A percentile compares a stretch with the other conserved stretches of the same genome.
Conservation (phyloP, 2,329 filamentous ascomycete species). For the Xylariaceae sp. region DNA sequence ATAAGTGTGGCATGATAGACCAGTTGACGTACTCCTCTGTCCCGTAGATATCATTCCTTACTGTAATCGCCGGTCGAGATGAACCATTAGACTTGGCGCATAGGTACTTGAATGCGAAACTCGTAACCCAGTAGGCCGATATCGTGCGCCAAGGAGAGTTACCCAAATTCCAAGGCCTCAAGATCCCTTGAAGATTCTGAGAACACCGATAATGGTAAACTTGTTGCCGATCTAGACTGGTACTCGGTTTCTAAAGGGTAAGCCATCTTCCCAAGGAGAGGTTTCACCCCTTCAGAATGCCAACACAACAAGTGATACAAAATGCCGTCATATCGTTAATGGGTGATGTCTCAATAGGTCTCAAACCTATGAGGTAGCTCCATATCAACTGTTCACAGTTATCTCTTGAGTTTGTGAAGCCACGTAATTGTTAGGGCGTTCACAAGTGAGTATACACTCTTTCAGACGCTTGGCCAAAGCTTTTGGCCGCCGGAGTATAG, state of each 20-base stretch:
- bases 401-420: neutral
- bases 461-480: neutral
- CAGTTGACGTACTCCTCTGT: conserved; percentile 6
- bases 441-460: neutral
- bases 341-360: neutral
- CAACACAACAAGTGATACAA: neutral
- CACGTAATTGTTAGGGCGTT: neutral
- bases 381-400: neutral
- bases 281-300: neutral
- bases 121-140: conserved; percentile 11
- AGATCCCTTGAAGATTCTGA: conserved; percentile 3
- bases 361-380: too few relatives aligned
- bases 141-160: conserved; percentile 24
- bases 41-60: conserved; percentile 16
- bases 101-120: conserved; percentile 10
- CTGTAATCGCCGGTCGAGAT: conserved; percentile 20
- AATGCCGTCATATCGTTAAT: neutral
- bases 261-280: neutral
- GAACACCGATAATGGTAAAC: conserved; percentile 10
- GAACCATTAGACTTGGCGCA: conserved; percentile 30
- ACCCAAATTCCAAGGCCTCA: conserved; percentile 6
- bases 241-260: conserved; percentile 19
- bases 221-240: conserved; percentile 17
- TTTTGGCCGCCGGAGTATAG: conserved; percentile 4
- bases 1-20: conserved; percentile 6